phyloP scores from a whole-genome alignment of 148 eudicot genomes.

The Fagopyrum homotropicum region DNA sequence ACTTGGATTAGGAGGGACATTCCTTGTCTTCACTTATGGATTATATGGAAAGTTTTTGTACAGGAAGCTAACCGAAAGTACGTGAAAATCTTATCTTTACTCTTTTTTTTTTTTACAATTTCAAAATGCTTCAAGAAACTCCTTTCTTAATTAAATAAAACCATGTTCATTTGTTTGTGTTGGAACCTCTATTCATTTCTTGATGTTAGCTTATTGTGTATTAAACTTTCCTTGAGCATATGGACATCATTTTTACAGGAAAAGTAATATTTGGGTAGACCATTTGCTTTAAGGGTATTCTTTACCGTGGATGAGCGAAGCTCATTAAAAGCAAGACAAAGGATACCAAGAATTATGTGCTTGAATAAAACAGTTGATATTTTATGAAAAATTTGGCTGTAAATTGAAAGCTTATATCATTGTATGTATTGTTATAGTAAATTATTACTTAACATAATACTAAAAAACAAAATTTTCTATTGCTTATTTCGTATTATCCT shows the following conservation, averaged over 20 bases:
- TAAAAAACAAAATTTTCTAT: too few species aligned
- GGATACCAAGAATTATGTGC: too few species aligned
- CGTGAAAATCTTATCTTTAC: neutral
- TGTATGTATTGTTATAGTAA: too few species aligned
- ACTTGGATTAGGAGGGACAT: constrained; percentile 88
- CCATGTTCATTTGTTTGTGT: neutral
- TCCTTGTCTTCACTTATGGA: constrained; percentile 83
- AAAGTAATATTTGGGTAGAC: constrained; percentile 74
- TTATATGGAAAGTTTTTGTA: constrained; percentile 44
- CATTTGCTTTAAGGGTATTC: constrained; percentile 89
- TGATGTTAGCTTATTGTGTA: neutral
- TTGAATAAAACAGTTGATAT: too few species aligned
- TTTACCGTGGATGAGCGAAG: constrained; percentile 87
- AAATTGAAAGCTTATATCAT: too few species aligned
- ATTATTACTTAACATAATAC: too few species aligned
- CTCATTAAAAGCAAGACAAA: constrained; percentile 27
- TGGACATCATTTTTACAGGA: constrained; percentile 30
- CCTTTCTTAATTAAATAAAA: neutral
- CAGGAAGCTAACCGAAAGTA: neutral
- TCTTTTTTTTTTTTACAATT: neutral
- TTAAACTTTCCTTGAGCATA: neutral
- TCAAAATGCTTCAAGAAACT: neutral
- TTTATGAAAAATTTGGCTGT: too few species aligned
- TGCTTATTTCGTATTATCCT: too few species aligned
- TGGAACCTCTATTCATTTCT: neutral